Evolutionary conservation across 306 rosid species (phyloP).

Genomic region (Crotalaria pallida): DNA sequence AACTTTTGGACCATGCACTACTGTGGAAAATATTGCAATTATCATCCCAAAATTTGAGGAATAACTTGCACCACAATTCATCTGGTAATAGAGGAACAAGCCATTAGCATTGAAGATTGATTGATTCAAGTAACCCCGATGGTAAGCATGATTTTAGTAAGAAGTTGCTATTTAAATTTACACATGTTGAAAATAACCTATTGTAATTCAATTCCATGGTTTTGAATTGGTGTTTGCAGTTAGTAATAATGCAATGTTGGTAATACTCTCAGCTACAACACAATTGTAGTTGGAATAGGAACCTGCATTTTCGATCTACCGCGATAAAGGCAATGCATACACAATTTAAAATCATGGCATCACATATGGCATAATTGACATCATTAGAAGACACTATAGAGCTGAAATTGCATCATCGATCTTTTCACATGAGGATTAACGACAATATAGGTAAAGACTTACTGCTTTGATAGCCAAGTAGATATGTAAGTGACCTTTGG

Average conservation of each 20-base stretch:
- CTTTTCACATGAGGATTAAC: neutral
- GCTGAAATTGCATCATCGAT: neutral
- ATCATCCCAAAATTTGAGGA: slow-evolving; percentile 53
- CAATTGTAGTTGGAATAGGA: neutral
- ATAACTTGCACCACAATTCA: slow-evolving; percentile 39
- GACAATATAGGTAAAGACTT: slow-evolving; percentile 11
- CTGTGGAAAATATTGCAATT: slow-evolving; percentile 51
- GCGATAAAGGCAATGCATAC: neutral
- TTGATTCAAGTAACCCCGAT: neutral
- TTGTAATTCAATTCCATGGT: neutral
- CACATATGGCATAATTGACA: neutral
- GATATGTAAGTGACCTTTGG: slow-evolving; percentile 78
- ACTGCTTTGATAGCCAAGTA: slow-evolving; percentile 59
- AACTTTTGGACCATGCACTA: slow-evolving; percentile 53
- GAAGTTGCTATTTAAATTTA: no score
- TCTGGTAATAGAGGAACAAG: slow-evolving; percentile 15
- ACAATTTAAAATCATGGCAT: neutral
- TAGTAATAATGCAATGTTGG: neutral
- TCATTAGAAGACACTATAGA: neutral
- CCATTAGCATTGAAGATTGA: neutral
- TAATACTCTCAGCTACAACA: neutral
- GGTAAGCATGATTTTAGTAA: neutral
- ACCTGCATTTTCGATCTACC: neutral
- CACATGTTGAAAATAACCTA: no score
- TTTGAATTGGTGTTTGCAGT: neutral